These are phyloP conservation scores for Stenocarpella maydis DNA, from an alignment of 2,329 filamentous ascomycete genomes.

Conservation along the genomic window DNA sequence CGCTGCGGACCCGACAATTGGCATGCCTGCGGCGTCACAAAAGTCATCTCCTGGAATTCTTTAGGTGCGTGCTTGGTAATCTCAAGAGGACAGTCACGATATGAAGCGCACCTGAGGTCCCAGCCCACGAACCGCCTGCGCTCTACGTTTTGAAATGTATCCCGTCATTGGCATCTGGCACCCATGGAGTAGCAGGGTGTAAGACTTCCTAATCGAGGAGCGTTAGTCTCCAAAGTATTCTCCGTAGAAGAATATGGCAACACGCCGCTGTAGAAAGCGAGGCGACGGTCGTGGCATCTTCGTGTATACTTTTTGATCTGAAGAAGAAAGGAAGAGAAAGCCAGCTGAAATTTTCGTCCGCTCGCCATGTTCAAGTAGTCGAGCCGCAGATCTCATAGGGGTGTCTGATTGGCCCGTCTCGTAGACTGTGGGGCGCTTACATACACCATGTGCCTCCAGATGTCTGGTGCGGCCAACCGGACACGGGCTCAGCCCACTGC, in stretches of 20 bases:
- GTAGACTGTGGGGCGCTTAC: neutral
- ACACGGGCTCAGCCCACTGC: neutral
- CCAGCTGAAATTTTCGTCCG: conserved; percentile 44
- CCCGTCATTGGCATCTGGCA: conserved; percentile 69
- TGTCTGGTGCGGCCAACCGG: no score
- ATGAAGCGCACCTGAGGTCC: conserved; percentile 14
- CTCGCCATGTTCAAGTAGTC: conserved; percentile 35
- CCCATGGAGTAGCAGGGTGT: conserved; percentile 57
- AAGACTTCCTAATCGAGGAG: conserved; percentile 71
- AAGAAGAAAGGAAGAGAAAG: conserved; percentile 54
- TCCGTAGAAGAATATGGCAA: conserved; percentile 63
- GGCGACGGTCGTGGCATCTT: conserved; percentile 71
- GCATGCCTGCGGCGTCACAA: conserved; percentile 6
- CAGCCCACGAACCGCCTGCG: neutral
- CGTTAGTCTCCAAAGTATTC: conserved; percentile 66
- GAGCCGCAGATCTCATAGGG: neutral
- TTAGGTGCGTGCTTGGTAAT: neutral
- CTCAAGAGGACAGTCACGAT: neutral
- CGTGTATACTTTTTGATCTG: conserved; percentile 70
- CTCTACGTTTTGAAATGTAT: conserved; percentile 53
- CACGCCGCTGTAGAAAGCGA: conserved; percentile 65
- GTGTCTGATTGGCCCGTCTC: neutral
- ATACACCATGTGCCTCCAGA: no score
- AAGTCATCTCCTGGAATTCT: neutral
- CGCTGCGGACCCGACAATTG: neutral